Percentiles rank a stretch among this genome's conserved stretches.
phyloP scores from a whole-genome alignment of 2,329 filamentous ascomycete species.

The Diaporthe destruens region DNA sequence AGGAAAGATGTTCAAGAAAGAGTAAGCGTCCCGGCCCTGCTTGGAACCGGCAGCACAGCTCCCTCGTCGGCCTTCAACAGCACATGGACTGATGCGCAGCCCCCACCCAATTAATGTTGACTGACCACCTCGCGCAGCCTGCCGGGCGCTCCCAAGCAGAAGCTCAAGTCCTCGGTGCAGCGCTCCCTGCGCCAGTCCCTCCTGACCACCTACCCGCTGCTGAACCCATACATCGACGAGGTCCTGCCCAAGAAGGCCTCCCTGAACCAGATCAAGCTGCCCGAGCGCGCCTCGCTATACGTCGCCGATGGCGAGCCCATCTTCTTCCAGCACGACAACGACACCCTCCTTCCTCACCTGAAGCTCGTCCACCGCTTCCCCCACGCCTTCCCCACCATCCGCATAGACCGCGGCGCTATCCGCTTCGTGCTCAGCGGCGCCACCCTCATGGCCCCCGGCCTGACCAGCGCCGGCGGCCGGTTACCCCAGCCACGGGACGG shows the following conservation, averaged over 20 bases:
- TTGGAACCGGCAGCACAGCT: neutral
- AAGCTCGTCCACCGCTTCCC: constrained; percentile 92
- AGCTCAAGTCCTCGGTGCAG: constrained; percentile 97
- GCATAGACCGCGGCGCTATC: constrained; percentile 95
- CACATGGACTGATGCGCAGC: constrained; percentile 1
- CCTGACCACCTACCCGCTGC: constrained; percentile 85
- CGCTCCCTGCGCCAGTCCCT: constrained; percentile 86
- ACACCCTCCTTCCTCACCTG: constrained; percentile 87
- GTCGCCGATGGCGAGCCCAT: constrained; percentile 81
- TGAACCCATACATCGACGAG: constrained; percentile 90
- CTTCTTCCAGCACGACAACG: constrained; percentile 87
- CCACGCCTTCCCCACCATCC: constrained; percentile 82
- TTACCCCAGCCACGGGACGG: constrained; percentile 70
- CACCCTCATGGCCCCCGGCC: constrained; percentile 93
- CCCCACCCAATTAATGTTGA: constrained; percentile 37
- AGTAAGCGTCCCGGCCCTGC: constrained; percentile 66
- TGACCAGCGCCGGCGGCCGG: constrained; percentile 86
- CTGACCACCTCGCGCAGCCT: constrained; percentile 67
- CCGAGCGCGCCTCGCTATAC: constrained; percentile 91
- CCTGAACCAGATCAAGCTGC: constrained; percentile 90
- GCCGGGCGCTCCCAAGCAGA: constrained; percentile 84
- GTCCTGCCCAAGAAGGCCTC: constrained; percentile 95
- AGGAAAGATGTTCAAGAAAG: constrained; percentile 89
- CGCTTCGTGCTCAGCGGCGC: constrained; percentile 95
- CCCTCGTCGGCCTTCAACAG: constrained; percentile 4